Conservation (phyloP, 257 asterid species). For the Scutellaria minor region DNA sequence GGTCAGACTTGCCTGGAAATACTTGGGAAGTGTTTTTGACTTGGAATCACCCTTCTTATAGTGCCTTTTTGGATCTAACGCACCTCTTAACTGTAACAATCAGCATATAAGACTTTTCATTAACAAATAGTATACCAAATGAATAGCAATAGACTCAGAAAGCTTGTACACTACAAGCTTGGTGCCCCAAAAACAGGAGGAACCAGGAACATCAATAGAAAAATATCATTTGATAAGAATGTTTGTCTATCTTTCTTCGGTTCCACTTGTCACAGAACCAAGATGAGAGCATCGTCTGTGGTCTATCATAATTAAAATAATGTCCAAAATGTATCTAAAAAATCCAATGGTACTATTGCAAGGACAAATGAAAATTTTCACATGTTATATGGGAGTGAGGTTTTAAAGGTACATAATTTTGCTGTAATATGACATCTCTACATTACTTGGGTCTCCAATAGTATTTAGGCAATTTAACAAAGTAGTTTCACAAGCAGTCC, state of each 20-base stretch:
- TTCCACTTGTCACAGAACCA: conserved; percentile 5
- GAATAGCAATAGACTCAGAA: neutral
- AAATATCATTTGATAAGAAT: neutral
- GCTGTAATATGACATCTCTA: neutral
- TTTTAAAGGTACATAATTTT: neutral
- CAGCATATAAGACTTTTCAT: conserved; percentile 18
- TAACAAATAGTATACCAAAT: conserved; percentile 20
- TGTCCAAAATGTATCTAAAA: neutral
- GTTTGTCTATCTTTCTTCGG: neutral
- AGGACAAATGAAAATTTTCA: neutral
- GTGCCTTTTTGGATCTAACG: conserved; percentile 82
- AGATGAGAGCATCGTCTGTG: neutral
- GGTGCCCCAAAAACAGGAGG: neutral
- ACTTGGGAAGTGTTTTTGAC: conserved; percentile 80
- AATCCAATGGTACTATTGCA: neutral
- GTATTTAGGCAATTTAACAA: neutral
- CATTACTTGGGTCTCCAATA: conserved; percentile 3
- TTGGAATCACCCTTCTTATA: conserved; percentile 78
- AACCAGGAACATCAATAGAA: neutral
- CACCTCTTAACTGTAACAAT: conserved; percentile 69
- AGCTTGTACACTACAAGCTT: neutral
- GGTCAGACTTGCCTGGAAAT: conserved; percentile 73
- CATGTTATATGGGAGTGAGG: neutral
- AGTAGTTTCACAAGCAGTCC: neutral
- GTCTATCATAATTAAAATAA: neutral